phyloP scores from a whole-genome alignment of 2,329 filamentous ascomycete genomes.

The Rutstroemia sp. region DNA sequence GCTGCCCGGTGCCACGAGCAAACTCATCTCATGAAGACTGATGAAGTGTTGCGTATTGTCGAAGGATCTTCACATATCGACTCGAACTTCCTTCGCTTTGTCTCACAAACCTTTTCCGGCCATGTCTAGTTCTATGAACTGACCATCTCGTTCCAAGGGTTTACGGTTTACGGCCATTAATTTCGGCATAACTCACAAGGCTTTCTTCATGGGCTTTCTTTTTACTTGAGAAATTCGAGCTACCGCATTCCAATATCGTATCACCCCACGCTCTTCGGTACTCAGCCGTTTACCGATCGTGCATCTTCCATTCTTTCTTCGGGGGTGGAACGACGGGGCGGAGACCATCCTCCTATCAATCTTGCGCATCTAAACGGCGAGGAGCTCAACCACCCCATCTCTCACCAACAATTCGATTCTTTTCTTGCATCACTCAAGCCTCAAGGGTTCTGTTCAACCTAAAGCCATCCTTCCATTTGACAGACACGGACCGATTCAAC shows the following conservation, averaged over 20 bases:
- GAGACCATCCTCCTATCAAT: neutral
- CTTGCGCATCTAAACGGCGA: too few species aligned
- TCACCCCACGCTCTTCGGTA: neutral
- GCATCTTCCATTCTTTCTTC: neutral
- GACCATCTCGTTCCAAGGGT: neutral
- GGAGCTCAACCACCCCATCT: too few species aligned
- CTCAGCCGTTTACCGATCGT: neutral
- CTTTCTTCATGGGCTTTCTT: too few species aligned
- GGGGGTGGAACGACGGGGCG: neutral
- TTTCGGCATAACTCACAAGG: neutral
- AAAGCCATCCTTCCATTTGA: neutral
- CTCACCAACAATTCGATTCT: neutral
- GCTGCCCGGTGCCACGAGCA: too few species aligned
- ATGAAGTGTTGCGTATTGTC: too few species aligned
- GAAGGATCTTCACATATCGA: too few species aligned
- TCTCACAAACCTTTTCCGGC: neutral
- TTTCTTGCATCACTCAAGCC: neutral
- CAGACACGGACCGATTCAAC: neutral
- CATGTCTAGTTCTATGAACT: neutral
- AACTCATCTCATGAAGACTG: too few species aligned
- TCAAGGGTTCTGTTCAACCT: neutral
- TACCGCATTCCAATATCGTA: neutral
- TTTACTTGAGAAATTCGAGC: neutral
- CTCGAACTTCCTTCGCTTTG: too few species aligned
- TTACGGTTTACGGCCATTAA: neutral